These are phyloP conservation scores for Rhododendron vialii DNA, from an alignment of 148 eudicot species.

Conservation along the genomic window DNA sequence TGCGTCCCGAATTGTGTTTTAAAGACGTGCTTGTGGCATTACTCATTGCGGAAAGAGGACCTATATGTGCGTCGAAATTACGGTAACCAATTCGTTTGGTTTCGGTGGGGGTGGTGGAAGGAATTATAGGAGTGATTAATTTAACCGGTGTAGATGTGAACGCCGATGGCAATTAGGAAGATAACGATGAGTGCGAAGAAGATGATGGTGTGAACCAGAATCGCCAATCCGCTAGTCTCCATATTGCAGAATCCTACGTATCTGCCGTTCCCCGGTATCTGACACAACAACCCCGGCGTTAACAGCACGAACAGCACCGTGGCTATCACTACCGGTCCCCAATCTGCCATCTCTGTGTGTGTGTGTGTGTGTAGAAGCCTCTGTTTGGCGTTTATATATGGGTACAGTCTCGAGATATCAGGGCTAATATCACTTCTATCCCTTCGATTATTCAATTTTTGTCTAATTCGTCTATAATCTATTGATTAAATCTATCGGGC, in stretches of 20 bases:
- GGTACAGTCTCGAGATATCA: not conserved
- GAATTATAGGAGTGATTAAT: not conserved
- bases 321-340: slow-evolving; percentile 59
- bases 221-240: slow-evolving; percentile 42
- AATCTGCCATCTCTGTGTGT: slow-evolving; percentile 30
- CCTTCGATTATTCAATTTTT: not conserved
- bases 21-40: too few relatives aligned
- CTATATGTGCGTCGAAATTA: too few relatives aligned
- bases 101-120: too few relatives aligned
- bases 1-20: too few relatives aligned
- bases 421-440: not conserved
- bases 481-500: too few relatives aligned
- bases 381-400: not conserved
- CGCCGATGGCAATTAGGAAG: slow-evolving; percentile 48
- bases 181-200: slow-evolving; percentile 45
- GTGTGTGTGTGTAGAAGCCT: not conserved
- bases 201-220: slow-evolving; percentile 39
- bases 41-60: too few relatives aligned
- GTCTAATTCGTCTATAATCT: too few relatives aligned
- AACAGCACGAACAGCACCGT: slow-evolving; percentile 44
- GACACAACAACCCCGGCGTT: slow-evolving; percentile 51
- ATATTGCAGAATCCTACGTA: slow-evolving; percentile 34
- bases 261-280: slow-evolving; percentile 34
- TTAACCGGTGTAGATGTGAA: slow-evolving; percentile 42
- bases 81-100: too few relatives aligned